phyloP scores from a whole-genome alignment of 2,329 filamentous ascomycete genomes.

The Aspergillus brunneoviolaceus region DNA sequence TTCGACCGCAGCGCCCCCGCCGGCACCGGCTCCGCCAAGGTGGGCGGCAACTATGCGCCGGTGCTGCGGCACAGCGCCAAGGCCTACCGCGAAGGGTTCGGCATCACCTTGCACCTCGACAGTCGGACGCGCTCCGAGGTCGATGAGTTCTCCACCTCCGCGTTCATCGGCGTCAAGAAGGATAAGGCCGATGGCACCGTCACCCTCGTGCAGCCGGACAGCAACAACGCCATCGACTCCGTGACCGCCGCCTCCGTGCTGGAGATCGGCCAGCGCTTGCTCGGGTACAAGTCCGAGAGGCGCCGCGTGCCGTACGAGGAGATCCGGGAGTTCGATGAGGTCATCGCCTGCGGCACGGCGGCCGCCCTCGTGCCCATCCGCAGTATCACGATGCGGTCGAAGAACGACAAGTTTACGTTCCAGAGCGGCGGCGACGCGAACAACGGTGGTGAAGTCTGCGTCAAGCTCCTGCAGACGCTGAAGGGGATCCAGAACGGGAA shows the following conservation, averaged over 20 bases:
- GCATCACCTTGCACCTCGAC: conserved; percentile 94
- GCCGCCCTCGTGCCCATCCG: conserved; percentile 88
- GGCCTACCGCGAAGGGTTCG: conserved; percentile 74
- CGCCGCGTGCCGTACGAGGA: conserved; percentile 64
- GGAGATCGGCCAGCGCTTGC: conserved; percentile 66
- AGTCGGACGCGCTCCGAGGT: conserved; percentile 79
- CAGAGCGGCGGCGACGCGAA: conserved; percentile 41
- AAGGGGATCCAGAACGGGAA: conserved; percentile 85
- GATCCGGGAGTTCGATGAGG: conserved; percentile 66
- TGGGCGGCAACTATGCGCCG: conserved; percentile 94
- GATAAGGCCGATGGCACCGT: conserved; percentile 54
- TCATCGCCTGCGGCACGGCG: conserved; percentile 89
- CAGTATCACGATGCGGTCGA: conserved; percentile 73
- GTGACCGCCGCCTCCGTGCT: conserved; percentile 79
- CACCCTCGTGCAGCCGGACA: conserved; percentile 83
- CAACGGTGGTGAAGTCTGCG: conserved; percentile 65
- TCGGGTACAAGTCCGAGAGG: conserved; percentile 82
- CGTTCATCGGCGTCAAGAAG: conserved; percentile 78
- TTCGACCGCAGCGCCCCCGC: conserved; percentile 93
- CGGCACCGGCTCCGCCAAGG: conserved; percentile 86
- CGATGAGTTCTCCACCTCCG: conserved; percentile 94
- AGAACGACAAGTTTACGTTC: conserved; percentile 57
- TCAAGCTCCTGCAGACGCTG: conserved; percentile 70
- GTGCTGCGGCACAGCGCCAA: conserved; percentile 84
- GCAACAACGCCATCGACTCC: conserved; percentile 80